Conservation (phyloP, 352 stramenopile genomes). For the Pythium pyrilobum region DNA sequence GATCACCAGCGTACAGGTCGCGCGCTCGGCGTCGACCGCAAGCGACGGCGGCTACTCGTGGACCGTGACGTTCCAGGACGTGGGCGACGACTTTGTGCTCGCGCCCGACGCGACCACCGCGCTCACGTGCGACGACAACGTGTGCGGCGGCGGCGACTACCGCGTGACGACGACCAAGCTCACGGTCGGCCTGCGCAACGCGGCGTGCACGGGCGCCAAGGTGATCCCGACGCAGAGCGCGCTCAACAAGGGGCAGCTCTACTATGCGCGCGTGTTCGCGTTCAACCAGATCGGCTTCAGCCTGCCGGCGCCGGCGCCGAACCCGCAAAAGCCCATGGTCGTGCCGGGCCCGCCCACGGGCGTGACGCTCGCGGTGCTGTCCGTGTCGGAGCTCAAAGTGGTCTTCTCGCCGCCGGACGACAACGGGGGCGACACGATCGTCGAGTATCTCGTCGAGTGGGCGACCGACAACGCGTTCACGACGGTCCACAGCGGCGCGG, state of each 20-base stretch:
- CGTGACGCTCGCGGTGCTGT: slow-evolving; percentile 61
- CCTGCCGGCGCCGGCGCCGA: slow-evolving; percentile 39
- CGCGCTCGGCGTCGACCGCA: slow-evolving; percentile 38
- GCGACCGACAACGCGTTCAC: slow-evolving; percentile 72
- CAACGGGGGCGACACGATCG: slow-evolving; percentile 83
- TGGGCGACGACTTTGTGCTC: slow-evolving; percentile 75
- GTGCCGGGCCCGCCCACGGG: slow-evolving; percentile 63
- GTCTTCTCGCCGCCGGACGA: slow-evolving; percentile 85
- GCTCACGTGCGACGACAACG: slow-evolving; percentile 22
- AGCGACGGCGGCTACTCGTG: slow-evolving; percentile 71
- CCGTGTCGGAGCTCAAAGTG: slow-evolving; percentile 84
- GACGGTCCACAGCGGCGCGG: slow-evolving; percentile 25
- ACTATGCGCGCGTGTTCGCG: slow-evolving; percentile 92
- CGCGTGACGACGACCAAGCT: slow-evolving; percentile 50
- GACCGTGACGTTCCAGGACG: slow-evolving; percentile 89
- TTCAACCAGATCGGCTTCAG: slow-evolving; percentile 95
- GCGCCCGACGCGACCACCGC: slow-evolving; percentile 16
- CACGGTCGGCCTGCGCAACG: slow-evolving; percentile 64
- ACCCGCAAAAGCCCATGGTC: slow-evolving; percentile 75
- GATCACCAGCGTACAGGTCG: slow-evolving; percentile 69
- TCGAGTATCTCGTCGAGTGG: slow-evolving; percentile 93
- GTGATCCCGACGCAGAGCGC: slow-evolving; percentile 61
- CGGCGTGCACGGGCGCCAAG: slow-evolving; percentile 69
- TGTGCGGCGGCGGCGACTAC: slow-evolving; percentile 25
- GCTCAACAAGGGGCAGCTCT: slow-evolving; percentile 88